A percentile compares a stretch with the other conserved stretches of the same genome.
Conservation (phyloP, 306 rosid species). For the Rosa rugosa region DNA sequence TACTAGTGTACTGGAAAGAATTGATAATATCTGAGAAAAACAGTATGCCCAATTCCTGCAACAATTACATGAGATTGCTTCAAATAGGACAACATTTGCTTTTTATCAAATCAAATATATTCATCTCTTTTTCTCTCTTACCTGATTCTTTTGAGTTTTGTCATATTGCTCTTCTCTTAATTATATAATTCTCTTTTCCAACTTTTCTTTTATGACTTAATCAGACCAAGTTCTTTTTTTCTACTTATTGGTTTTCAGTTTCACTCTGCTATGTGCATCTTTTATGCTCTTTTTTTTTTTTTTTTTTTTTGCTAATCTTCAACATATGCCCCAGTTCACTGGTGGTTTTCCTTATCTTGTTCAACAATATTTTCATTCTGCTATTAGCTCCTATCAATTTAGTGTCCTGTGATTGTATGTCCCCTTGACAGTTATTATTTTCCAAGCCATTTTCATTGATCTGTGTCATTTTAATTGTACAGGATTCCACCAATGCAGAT, state of each 20-base stretch:
- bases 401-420: background rate
- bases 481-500: conserved; percentile 99
- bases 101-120: background rate
- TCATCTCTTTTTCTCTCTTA: background rate
- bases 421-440: background rate
- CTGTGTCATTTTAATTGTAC: conserved; percentile 13
- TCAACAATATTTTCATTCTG: background rate
- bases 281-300: background rate
- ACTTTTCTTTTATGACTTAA: background rate
- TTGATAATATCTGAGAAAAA: background rate
- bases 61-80: background rate
- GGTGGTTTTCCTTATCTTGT: background rate
- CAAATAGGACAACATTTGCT: background rate
- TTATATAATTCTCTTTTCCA: background rate
- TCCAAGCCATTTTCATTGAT: background rate
- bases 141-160: background rate
- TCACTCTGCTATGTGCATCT: background rate
- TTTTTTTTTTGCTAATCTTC: background rate
- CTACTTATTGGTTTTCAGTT: background rate
- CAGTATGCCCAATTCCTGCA: background rate
- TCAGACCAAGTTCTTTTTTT: background rate
- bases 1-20: background rate
- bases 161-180: no score
- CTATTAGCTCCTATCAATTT: background rate
- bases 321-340: background rate